Conservation (phyloP, 306 rosid genomes). For the Cajanus cajan region DNA sequence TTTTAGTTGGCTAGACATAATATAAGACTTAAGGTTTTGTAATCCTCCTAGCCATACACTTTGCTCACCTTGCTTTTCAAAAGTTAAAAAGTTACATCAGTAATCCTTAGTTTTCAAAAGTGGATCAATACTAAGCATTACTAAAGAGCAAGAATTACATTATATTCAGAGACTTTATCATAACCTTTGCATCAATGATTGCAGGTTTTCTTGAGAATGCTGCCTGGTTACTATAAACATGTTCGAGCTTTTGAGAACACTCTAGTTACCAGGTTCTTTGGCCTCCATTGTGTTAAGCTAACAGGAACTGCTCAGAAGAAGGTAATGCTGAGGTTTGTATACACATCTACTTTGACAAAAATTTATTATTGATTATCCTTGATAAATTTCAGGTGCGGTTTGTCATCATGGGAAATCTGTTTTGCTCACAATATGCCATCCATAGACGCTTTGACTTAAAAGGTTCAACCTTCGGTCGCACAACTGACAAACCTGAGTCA, state of each 20-base stretch:
- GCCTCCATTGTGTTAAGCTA: conserved; percentile 91
- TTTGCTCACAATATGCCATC: conserved; percentile 72
- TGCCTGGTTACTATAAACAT: conserved; percentile 94
- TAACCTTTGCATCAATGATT: conserved; percentile 23
- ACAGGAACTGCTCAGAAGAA: conserved; percentile 87
- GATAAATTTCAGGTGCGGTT: conserved; percentile 80
- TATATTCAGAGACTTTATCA: background rate
- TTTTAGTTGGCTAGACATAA: conserved; percentile 21
- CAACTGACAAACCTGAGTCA: conserved; percentile 78
- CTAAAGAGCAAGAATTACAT: background rate
- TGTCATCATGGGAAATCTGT: conserved; percentile 96
- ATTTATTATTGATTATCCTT: conserved; percentile 14
- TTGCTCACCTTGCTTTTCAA: conserved; percentile 9
- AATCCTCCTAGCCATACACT: background rate
- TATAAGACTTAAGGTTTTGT: conserved; percentile 13
- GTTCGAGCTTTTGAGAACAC: conserved; percentile 88
- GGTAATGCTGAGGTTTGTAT: conserved; percentile 47
- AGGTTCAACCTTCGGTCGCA: conserved; percentile 93
- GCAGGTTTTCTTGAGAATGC: conserved; percentile 92
- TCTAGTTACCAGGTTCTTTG: conserved; percentile 85
- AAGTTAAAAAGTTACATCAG: background rate
- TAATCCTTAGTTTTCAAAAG: background rate
- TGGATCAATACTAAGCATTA: background rate
- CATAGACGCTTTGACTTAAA: conserved; percentile 93
- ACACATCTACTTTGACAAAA: background rate